Percentiles rank a stretch among this genome's conserved stretches.
These are phyloP conservation scores for Diaporthe citrichinensis DNA, from an alignment of 2,329 filamentous ascomycete genomes.

Conservation along the genomic window DNA sequence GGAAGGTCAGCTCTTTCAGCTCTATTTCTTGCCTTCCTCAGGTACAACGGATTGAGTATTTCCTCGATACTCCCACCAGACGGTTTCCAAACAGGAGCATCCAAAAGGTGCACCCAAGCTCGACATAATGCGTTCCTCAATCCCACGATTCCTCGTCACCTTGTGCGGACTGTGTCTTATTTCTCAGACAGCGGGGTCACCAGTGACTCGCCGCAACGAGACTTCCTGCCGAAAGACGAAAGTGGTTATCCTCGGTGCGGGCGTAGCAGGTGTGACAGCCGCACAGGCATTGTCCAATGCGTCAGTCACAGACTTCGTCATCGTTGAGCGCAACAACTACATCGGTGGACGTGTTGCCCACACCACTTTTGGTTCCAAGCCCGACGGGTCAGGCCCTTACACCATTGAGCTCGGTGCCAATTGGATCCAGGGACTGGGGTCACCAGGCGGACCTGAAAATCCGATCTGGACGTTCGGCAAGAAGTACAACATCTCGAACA, in stretches of 20 bases:
- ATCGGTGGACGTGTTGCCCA: background rate
- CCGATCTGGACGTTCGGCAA: background rate
- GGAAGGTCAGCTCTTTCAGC: background rate
- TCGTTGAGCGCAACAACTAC: background rate
- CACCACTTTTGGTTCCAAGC: background rate
- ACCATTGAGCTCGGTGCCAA: background rate
- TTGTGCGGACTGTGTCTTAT: background rate
- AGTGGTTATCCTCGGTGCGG: background rate
- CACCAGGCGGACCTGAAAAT: background rate
- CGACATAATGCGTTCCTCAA: background rate
- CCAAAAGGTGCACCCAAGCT: background rate
- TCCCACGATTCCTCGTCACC: background rate
- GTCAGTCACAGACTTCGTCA: background rate
- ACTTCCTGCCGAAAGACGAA: background rate
- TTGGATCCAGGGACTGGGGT: background rate
- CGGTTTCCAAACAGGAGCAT: background rate
- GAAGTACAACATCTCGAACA: conserved; percentile 1
- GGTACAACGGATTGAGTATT: background rate
- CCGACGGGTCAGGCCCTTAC: background rate
- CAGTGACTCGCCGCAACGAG: background rate
- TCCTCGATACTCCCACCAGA: background rate
- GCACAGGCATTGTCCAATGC: background rate
- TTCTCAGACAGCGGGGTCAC: background rate
- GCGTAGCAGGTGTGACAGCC: background rate
- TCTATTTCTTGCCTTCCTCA: background rate